Conservation (phyloP, 2,329 filamentous ascomycete genomes). For the Sporothrix protearum region DNA sequence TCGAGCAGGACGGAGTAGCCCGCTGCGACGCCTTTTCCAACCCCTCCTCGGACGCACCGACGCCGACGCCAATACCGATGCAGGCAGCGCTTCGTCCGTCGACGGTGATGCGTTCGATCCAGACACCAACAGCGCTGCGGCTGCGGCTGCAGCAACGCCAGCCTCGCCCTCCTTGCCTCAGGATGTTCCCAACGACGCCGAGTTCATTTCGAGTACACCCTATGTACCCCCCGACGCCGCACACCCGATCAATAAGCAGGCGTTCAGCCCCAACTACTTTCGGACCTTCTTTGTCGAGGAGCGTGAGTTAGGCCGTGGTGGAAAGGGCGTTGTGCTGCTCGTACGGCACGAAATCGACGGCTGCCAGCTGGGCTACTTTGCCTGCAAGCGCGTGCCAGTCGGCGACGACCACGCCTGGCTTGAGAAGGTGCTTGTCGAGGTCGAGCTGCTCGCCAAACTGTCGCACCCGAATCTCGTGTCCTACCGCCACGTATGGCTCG, state of each 20-base stretch:
- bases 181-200: slow-evolving; percentile 33
- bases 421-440: slow-evolving; percentile 88
- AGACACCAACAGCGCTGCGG: slow-evolving; percentile 31
- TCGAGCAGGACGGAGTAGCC: slow-evolving; percentile 36
- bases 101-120: not conserved
- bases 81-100: not conserved
- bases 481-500: slow-evolving; percentile 95
- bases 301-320: slow-evolving; percentile 77
- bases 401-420: slow-evolving; percentile 93
- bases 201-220: slow-evolving; percentile 54
- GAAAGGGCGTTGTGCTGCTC: slow-evolving; percentile 91
- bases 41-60: slow-evolving; percentile 34
- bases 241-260: slow-evolving; percentile 76
- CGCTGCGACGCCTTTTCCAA: slow-evolving; percentile 52
- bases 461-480: slow-evolving; percentile 94
- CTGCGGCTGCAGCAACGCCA: not conserved
- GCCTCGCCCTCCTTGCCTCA: not conserved
- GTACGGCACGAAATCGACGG: slow-evolving; percentile 90
- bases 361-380: slow-evolving; percentile 83
- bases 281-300: slow-evolving; percentile 90
- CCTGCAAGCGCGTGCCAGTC: slow-evolving; percentile 94
- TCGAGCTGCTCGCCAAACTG: slow-evolving; percentile 84
- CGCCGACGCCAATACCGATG: slow-evolving; percentile 28
- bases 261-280: slow-evolving; percentile 92
- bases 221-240: slow-evolving; percentile 7